Evolutionary conservation across 163 green algal genomes (phyloP), one percentile per base, ranked within the genome.

Genomic region (Volvox carteri): DNA sequence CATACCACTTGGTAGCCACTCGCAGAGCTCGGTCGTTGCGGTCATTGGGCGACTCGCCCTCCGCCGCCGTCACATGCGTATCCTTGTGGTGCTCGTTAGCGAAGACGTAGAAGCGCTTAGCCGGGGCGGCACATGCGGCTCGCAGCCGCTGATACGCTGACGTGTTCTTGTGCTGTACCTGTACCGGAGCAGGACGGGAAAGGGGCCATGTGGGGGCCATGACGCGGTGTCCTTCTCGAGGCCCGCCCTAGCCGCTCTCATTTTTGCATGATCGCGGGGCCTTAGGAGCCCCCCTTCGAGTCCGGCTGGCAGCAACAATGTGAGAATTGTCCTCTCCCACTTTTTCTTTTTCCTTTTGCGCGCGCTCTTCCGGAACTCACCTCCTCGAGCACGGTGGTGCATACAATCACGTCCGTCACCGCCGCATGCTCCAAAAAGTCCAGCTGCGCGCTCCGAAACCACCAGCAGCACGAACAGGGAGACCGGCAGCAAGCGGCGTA

Each of bases 21-120:
- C 98, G 92, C 37, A 99, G 97, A n/a, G 96, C 96, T 23, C 97
- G 92, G 93, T 99, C 98, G 90, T 99, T 99, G 30, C 97, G 91
- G 93, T 98, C 96, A 86, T 98, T 98, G 37, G 95, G 94, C 8
- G 67, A 92, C 93, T 98, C 95, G 30, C 93, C 91, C 1, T 92
- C 75, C 54, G 93, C 86, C 62, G 91, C 78, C 87, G 95, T 94
- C 23, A 99, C 92, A 67, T 96, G 98, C 1, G 97, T 99, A n/a
- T 97, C 96, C 73, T 94, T 52, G 94, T 99, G 97, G 93, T 99
- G 94, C 88, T 99, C 98, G 90, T 99, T 99, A 42, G 95, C 90
- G 90, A 99, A 99, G 23, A 99, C 96, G 85, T 96, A 99, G 90
- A 99, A 99, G 84, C 96, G 94, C 75, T 97, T 96, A 33, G 81